A percentile compares a stretch with the other conserved stretches of the same genome.
Evolutionary conservation across 2,329 filamentous ascomycete species (phyloP).

Genomic region (Coniochaeta hoffmannii): DNA sequence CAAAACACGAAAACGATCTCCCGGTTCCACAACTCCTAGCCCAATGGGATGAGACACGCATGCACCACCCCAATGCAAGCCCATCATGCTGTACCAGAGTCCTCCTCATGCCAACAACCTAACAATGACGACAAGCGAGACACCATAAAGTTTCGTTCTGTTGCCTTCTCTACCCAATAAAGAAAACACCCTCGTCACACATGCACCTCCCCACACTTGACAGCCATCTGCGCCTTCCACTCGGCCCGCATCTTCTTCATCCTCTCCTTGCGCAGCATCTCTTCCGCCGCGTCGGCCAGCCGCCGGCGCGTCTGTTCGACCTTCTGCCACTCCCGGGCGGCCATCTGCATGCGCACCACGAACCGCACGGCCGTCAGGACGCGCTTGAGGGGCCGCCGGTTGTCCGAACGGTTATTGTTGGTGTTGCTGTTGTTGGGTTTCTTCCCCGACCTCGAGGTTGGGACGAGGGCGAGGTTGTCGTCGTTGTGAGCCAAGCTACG

Average conservation of each 20-base stretch:
- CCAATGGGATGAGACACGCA: neutral
- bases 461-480: slow-evolving; percentile 4
- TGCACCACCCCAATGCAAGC: neutral
- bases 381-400: slow-evolving; percentile 33
- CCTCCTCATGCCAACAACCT: neutral
- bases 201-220: neutral
- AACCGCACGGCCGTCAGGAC: slow-evolving; percentile 43
- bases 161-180: too few species aligned
- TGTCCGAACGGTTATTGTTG: slow-evolving; percentile 5
- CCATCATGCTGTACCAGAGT: neutral
- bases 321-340: slow-evolving; percentile 39
- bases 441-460: neutral
- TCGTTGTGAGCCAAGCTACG: slow-evolving; percentile 17
- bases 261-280: slow-evolving; percentile 35
- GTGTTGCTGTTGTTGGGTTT: slow-evolving; percentile 5
- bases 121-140: too few species aligned
- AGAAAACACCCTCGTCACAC: too few species aligned
- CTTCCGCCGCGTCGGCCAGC: slow-evolving; percentile 41
- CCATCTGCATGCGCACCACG: slow-evolving; percentile 41
- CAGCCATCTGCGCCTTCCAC: slow-evolving; percentile 19
- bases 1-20: neutral
- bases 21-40: neutral
- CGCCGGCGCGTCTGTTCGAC: slow-evolving; percentile 42
- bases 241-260: slow-evolving; percentile 31
- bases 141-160: too few species aligned